phyloP scores from a whole-genome alignment of 2,329 filamentous ascomycete genomes.

The Spiromastix sp. region DNA sequence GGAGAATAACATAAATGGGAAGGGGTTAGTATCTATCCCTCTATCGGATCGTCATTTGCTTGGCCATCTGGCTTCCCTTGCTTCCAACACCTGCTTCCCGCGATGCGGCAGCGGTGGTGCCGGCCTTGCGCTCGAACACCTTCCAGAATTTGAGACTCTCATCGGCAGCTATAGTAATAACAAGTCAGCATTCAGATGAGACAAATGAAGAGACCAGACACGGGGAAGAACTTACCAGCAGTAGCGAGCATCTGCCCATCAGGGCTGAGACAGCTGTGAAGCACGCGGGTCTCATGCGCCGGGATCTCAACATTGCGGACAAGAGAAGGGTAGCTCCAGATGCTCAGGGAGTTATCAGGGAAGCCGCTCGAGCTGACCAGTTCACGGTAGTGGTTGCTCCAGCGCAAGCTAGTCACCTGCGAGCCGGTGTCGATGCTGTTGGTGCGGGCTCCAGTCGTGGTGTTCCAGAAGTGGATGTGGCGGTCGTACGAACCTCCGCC shows the following conservation, averaged over 20 bases:
- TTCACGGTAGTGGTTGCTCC: conserved; percentile 96
- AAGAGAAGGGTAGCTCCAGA: conserved; percentile 96
- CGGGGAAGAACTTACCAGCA: conserved; percentile 48
- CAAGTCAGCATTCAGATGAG: conserved; percentile 12
- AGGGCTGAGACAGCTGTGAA: conserved; percentile 93
- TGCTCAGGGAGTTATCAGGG: conserved; percentile 97
- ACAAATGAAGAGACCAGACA: not conserved
- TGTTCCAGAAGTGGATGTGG: conserved; percentile 99
- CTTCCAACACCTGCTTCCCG: conserved; percentile 57
- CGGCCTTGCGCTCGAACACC: conserved; percentile 97
- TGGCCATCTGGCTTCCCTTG: conserved; percentile 72
- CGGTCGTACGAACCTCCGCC: conserved; percentile 94
- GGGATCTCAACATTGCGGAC: conserved; percentile 98
- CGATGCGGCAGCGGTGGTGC: conserved; percentile 52
- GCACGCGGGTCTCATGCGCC: conserved; percentile 89
- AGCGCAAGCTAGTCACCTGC: conserved; percentile 90
- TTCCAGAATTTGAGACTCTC: conserved; percentile 99
- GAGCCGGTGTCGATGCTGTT: conserved; percentile 99
- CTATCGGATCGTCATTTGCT: conserved; percentile 92
- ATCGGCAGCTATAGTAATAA: conserved; percentile 57
- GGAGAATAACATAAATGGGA: no score
- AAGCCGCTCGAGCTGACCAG: conserved; percentile 96
- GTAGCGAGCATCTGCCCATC: conserved; percentile 98
- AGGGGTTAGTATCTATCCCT: no score
- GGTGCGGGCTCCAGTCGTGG: conserved; percentile 88